Conservation (phyloP, 257 asterid genomes). For the Nicotiana paniculata region DNA sequence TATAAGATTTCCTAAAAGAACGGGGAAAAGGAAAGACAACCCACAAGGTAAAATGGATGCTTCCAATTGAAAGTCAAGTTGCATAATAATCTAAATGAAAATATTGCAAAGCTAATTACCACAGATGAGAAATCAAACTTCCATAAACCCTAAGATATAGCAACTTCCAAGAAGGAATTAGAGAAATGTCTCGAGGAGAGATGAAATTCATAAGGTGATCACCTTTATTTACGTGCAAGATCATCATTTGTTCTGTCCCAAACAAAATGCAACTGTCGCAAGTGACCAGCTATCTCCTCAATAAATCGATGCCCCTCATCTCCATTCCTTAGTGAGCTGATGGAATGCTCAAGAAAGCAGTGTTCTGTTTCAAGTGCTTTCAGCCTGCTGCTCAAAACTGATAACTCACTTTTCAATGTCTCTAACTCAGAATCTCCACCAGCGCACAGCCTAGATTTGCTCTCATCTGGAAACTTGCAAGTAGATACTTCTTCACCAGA, state of each 20-base stretch:
- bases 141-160: background rate
- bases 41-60: background rate
- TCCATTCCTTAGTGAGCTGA: slow-evolving; percentile 43
- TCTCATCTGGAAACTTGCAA: slow-evolving; percentile 5
- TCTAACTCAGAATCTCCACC: slow-evolving; percentile 21
- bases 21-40: background rate
- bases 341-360: slow-evolving; percentile 37
- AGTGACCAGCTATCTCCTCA: slow-evolving; percentile 36
- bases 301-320: slow-evolving; percentile 34
- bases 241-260: background rate
- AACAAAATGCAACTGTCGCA: slow-evolving; percentile 33
- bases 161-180: background rate
- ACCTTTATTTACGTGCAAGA: background rate
- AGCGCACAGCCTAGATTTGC: background rate
- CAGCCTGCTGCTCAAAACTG: slow-evolving; percentile 31
- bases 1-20: background rate
- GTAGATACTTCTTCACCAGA: slow-evolving; percentile 10
- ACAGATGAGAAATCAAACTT: background rate
- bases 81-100: background rate
- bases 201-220: background rate
- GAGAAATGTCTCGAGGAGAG: background rate
- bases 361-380: slow-evolving; percentile 41
- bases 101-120: background rate
- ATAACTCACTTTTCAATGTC: slow-evolving; percentile 34
- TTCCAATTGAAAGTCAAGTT: background rate